Percentiles rank a stretch among this genome's conserved stretches.
phyloP scores from a whole-genome alignment of 257 asterid species.

The Gentiana macrophylla region DNA sequence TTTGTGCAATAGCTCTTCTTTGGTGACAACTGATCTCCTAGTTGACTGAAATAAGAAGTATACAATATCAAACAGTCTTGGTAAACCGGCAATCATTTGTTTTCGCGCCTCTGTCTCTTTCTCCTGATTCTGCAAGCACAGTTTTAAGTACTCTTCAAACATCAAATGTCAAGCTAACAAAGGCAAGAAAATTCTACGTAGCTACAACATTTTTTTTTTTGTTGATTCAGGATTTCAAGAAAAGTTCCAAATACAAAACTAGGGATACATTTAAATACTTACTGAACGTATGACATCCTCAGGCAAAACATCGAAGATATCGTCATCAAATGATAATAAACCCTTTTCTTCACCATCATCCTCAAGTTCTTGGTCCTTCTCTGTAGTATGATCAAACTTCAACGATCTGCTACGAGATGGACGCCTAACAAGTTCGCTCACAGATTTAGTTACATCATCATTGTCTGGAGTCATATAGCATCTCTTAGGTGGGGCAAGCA shows the following conservation, averaged over 20 bases:
- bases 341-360: slow-evolving; percentile 16
- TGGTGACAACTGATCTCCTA: slow-evolving; percentile 54
- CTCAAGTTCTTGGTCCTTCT: slow-evolving; percentile 28
- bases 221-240: too few relatives aligned
- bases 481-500: slow-evolving; percentile 49
- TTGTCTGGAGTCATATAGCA: slow-evolving; percentile 62
- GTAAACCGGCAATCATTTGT: slow-evolving; percentile 54
- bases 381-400: slow-evolving; percentile 57
- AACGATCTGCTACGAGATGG: slow-evolving; percentile 64
- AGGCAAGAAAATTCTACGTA: neutral
- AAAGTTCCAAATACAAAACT: too few relatives aligned
- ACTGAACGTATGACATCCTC: slow-evolving; percentile 58
- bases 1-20: slow-evolving; percentile 58
- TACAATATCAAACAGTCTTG: slow-evolving; percentile 57
- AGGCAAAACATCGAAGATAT: slow-evolving; percentile 44
- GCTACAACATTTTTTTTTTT: too few relatives aligned
- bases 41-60: slow-evolving; percentile 54
- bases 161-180: neutral
- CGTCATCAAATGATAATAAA: slow-evolving; percentile 21
- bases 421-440: slow-evolving; percentile 48
- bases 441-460: slow-evolving; percentile 29
- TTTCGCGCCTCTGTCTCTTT: slow-evolving; percentile 47
- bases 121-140: slow-evolving; percentile 46
- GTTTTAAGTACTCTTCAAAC: neutral
- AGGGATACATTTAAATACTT: slow-evolving; percentile 7